Conservation (phyloP, 2,329 filamentous ascomycete genomes). For the Sporothrix sp. region DNA sequence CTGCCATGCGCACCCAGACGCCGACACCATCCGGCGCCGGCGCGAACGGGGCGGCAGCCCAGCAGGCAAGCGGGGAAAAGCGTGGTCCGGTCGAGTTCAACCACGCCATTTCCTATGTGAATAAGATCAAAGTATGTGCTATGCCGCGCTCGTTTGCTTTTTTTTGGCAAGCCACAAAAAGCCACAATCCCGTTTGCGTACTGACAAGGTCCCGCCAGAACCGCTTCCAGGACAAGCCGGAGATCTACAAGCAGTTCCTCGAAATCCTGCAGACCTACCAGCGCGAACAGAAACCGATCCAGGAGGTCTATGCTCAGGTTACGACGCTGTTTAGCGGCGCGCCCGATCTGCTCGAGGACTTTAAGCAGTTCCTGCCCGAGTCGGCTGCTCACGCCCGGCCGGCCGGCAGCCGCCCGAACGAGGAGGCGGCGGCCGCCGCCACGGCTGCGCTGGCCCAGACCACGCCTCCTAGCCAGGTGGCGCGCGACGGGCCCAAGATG, state of each 20-base stretch:
- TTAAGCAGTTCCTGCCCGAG: slow-evolving; percentile 96
- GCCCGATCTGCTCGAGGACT: slow-evolving; percentile 91
- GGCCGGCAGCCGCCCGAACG: slow-evolving; percentile 51
- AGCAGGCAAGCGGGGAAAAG: slow-evolving; percentile 63
- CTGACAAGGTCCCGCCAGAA: slow-evolving; percentile 67
- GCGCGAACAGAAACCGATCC: slow-evolving; percentile 93
- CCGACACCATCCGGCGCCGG: slow-evolving; percentile 39
- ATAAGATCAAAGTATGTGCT: slow-evolving; percentile 89
- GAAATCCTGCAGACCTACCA: slow-evolving; percentile 98
- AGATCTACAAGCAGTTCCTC: slow-evolving; percentile 98
- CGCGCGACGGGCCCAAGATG: slow-evolving; percentile 62
- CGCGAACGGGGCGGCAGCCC: slow-evolving; percentile 50
- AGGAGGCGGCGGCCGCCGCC: slow-evolving; percentile 50
- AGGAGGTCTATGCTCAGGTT: slow-evolving; percentile 95
- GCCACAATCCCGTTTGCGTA: too few relatives aligned
- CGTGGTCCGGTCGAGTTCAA: slow-evolving; percentile 96
- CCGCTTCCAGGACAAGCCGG: slow-evolving; percentile 88
- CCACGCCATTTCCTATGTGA: slow-evolving; percentile 97
- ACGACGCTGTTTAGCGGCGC: slow-evolving; percentile 88
- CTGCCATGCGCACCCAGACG: slow-evolving; percentile 43
- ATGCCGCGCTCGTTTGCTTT: not conserved
- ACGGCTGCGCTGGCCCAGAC: slow-evolving; percentile 40
- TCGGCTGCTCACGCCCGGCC: slow-evolving; percentile 54
- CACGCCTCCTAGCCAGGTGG: slow-evolving; percentile 40
- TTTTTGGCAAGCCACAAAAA: too few relatives aligned